Percentiles rank a stretch among this genome's conserved stretches.
phyloP scores from a whole-genome alignment of 2,329 filamentous ascomycete species.

The Talaromyces verruculosus region DNA sequence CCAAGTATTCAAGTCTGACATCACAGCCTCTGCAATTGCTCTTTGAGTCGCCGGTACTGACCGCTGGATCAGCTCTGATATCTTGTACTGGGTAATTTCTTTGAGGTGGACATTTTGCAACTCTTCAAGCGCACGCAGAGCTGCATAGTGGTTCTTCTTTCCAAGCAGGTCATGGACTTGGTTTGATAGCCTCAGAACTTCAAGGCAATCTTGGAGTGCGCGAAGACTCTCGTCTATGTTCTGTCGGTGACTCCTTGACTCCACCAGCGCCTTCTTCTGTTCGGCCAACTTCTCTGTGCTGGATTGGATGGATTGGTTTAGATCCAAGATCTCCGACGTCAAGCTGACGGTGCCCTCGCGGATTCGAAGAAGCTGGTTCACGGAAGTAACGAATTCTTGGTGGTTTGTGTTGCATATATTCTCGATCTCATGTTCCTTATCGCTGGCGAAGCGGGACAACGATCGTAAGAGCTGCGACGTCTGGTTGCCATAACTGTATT shows the following conservation, averaged over 20 bases:
- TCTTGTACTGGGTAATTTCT: slow-evolving; percentile 89
- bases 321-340: slow-evolving; percentile 83
- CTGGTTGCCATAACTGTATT: slow-evolving; percentile 75
- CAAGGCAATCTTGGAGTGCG: slow-evolving; percentile 84
- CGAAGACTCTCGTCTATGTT: slow-evolving; percentile 93
- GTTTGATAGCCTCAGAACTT: slow-evolving; percentile 89
- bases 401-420: slow-evolving; percentile 92
- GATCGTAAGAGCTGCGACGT: slow-evolving; percentile 73
- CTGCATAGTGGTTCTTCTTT: slow-evolving; percentile 94
- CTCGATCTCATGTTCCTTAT: slow-evolving; percentile 89
- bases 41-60: slow-evolving; percentile 92
- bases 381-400: slow-evolving; percentile 90
- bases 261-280: slow-evolving; percentile 91
- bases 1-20: slow-evolving; percentile 97
- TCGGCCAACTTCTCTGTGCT: slow-evolving; percentile 92
- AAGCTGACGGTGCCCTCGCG: slow-evolving; percentile 85
- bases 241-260: slow-evolving; percentile 85
- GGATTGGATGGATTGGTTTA: slow-evolving; percentile 92
- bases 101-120: slow-evolving; percentile 94
- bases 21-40: slow-evolving; percentile 92
- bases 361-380: slow-evolving; percentile 89
- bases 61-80: slow-evolving; percentile 92
- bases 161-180: slow-evolving; percentile 87
- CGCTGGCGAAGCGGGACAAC: slow-evolving; percentile 76
- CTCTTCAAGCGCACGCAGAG: slow-evolving; percentile 89